A percentile compares a stretch with the other conserved stretches of the same genome.
These are phyloP conservation scores for Spongiforma sp. DNA, from an alignment of 1,284 basidiomycete genomes.

Conservation along the genomic window DNA sequence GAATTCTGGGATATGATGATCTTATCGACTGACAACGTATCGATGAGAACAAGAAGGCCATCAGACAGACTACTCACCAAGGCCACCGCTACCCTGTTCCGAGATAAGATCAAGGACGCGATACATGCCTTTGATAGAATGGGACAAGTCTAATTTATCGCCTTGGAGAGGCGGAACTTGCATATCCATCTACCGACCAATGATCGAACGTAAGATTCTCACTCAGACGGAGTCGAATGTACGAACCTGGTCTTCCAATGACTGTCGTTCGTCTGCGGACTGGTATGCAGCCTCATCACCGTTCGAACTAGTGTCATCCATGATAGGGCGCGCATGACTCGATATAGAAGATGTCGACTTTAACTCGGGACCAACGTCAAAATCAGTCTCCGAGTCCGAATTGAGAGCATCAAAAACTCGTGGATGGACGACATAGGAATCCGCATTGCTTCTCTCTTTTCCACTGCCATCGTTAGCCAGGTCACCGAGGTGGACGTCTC, in stretches of 20 bases:
- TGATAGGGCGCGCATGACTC: not conserved
- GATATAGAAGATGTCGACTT: slow-evolving; percentile 4
- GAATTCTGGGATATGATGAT: slow-evolving; percentile 58
- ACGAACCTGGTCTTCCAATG: too few species aligned
- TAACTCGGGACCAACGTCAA: slow-evolving; percentile 4
- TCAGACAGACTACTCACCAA: slow-evolving; percentile 41
- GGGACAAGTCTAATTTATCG: too few species aligned
- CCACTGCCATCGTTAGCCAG: slow-evolving; percentile 27
- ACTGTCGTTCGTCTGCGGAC: slow-evolving; percentile 19
- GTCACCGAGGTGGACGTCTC: slow-evolving; percentile 5
- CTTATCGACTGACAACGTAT: slow-evolving; percentile 52
- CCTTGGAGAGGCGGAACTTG: too few species aligned
- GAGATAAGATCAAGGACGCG: slow-evolving; percentile 57
- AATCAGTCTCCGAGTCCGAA: slow-evolving; percentile 15
- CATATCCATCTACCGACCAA: too few species aligned
- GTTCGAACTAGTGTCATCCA: slow-evolving; percentile 8
- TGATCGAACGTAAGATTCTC: too few species aligned
- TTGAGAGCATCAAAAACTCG: not conserved
- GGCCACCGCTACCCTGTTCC: slow-evolving; percentile 55
- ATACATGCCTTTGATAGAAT: slow-evolving; percentile 52
- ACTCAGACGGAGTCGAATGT: too few species aligned
- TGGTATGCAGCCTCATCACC: slow-evolving; percentile 24
- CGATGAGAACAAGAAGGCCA: not conserved
- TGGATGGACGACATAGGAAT: not conserved
- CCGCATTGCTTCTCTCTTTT: slow-evolving; percentile 27